A percentile compares a stretch with the other conserved stretches of the same genome.
phyloP scores from a whole-genome alignment of 208 protist species.

The Trypanosoma cruzi region DNA sequence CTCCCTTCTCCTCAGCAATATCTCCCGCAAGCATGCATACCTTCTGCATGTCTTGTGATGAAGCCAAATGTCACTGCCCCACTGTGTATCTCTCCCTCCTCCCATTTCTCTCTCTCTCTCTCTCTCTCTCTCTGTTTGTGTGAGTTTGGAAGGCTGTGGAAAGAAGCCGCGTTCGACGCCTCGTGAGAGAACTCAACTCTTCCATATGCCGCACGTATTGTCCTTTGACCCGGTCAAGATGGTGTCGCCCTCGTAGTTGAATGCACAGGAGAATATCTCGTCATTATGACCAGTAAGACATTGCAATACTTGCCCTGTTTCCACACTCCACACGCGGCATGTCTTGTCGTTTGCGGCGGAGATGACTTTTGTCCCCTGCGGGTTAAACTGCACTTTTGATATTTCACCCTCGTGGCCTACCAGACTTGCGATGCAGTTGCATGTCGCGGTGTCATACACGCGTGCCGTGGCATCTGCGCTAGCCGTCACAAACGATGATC shows the following conservation, averaged over 20 bases:
- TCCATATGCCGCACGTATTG: conserved; percentile 97
- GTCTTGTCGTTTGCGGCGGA: conserved; percentile 94
- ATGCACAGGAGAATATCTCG: conserved; percentile 96
- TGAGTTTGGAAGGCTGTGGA: not conserved
- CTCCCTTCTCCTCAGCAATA: too few relatives aligned
- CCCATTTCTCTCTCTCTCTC: not conserved
- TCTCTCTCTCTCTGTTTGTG: not conserved
- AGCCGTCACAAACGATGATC: conserved; percentile 90
- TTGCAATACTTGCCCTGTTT: conserved; percentile 88
- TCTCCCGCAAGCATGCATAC: too few relatives aligned
- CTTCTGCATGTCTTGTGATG: too few relatives aligned
- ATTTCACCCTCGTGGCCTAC: conserved; percentile 95
- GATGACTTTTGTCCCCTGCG: conserved; percentile 95
- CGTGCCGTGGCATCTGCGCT: conserved; percentile 94
- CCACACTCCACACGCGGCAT: conserved; percentile 93
- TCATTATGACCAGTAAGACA: conserved; percentile 95
- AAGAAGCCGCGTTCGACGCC: not conserved
- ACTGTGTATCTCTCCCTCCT: too few relatives aligned
- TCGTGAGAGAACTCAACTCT: conserved; percentile 41
- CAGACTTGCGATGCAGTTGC: conserved; percentile 84
- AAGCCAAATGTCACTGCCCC: too few relatives aligned
- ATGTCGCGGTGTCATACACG: conserved; percentile 92
- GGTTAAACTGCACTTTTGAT: conserved; percentile 96
- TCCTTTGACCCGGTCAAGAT: conserved; percentile 97
- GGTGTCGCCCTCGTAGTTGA: conserved; percentile 96